Percentiles rank a stretch among this genome's conserved stretches.
Conservation (phyloP, 1,284 basidiomycete species). For the Cryptococcus wingfieldii region DNA sequence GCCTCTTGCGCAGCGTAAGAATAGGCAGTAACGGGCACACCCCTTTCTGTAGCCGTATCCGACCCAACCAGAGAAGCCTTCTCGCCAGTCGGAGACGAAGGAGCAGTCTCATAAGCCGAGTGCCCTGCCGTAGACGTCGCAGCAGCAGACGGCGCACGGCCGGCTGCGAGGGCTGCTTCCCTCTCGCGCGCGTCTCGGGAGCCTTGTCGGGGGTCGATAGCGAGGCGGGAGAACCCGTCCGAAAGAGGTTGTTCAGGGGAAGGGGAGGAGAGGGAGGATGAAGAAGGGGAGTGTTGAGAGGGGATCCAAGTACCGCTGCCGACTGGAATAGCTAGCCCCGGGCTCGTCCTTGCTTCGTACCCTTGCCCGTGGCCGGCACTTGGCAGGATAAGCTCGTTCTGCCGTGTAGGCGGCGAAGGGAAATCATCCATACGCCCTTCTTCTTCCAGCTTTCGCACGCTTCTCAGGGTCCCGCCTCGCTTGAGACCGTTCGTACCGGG, state of each 20-base stretch:
- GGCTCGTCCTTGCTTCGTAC: neutral
- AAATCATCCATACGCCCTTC: neutral
- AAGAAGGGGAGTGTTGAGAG: neutral
- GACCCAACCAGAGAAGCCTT: neutral
- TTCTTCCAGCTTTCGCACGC: neutral
- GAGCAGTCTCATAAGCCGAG: neutral
- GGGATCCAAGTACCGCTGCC: neutral
- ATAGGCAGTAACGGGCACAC: no score
- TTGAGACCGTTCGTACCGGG: neutral
- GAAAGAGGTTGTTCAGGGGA: no score
- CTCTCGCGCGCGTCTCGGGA: no score
- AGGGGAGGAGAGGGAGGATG: no score
- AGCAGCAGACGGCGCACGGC: neutral
- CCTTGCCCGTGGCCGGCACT: neutral
- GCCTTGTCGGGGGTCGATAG: no score
- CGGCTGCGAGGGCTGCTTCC: no score
- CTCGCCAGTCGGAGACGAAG: neutral
- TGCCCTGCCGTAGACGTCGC: neutral
- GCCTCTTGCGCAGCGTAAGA: neutral
- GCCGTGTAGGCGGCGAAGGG: neutral
- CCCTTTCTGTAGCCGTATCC: neutral
- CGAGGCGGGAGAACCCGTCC: no score
- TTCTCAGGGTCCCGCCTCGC: neutral
- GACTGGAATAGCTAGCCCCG: neutral
- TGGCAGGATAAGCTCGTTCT: neutral